Conservation (phyloP, 202 grass and related monocot genomes). For the Tripidium arundinaceum region DNA sequence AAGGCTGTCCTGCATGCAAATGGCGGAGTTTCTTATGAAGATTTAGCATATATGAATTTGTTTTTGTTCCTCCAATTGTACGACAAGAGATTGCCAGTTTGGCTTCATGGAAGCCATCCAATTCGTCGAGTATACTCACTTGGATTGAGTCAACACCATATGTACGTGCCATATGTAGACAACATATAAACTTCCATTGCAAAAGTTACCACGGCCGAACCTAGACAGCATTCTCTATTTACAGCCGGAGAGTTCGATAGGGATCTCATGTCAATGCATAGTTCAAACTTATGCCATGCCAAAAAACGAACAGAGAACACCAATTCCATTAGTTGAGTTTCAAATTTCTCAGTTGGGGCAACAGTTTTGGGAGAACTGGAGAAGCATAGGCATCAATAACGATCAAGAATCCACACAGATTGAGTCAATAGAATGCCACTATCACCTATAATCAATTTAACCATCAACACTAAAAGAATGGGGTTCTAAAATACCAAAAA, state of each 20-base stretch:
- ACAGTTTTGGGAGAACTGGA: not conserved
- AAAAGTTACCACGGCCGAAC: not conserved
- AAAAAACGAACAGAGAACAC: not conserved
- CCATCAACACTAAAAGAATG: constrained; percentile 48
- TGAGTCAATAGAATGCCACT: constrained; percentile 24
- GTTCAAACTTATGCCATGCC: not conserved
- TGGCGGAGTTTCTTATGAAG: constrained; percentile 21
- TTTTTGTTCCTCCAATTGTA: not conserved
- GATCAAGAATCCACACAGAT: constrained; percentile 19
- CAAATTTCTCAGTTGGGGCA: constrained; percentile 20
- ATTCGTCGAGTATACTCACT: not conserved
- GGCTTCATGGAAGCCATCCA: constrained; percentile 1
- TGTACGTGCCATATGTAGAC: too few relatives aligned
- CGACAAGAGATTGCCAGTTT: not conserved
- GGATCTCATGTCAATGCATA: not conserved
- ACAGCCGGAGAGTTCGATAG: not conserved
- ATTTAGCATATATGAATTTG: not conserved
- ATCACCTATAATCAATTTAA: constrained; percentile 44
- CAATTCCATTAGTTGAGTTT: not conserved
- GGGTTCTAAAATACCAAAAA: constrained; percentile 36
- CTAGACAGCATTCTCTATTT: not conserved
- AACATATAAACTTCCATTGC: not conserved
- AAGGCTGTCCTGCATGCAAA: not conserved
- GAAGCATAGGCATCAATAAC: constrained; percentile 7
- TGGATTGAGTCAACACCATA: constrained; percentile 7